phyloP scores from a whole-genome alignment of 2,329 filamentous ascomycete genomes.

The Penicillium sp. region DNA sequence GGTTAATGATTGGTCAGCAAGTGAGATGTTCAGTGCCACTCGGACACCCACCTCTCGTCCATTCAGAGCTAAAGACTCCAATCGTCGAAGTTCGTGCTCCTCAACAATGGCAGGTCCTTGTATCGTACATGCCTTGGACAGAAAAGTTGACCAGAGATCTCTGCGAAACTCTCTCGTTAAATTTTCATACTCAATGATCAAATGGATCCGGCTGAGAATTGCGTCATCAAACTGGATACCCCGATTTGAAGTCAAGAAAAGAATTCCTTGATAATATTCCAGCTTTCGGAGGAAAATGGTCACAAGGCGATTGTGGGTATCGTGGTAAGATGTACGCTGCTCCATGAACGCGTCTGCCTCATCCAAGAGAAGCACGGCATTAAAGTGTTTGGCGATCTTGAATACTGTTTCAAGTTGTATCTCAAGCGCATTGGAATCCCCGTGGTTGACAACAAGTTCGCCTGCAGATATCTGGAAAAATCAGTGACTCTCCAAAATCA shows the following conservation, averaged over 20 bases:
- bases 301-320: constrained; percentile 31
- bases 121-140: constrained; percentile 16
- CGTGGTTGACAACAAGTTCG: constrained; percentile 18
- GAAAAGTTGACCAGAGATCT: constrained; percentile 34
- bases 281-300: constrained; percentile 41
- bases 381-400: constrained; percentile 27
- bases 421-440: constrained; percentile 25
- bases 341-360: constrained; percentile 42
- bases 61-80: constrained; percentile 15
- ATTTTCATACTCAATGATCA: constrained; percentile 33
- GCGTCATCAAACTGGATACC: constrained; percentile 38
- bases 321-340: constrained; percentile 21
- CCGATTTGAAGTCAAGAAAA: constrained; percentile 44
- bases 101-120: constrained; percentile 14
- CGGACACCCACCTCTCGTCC: constrained; percentile 23
- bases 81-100: constrained; percentile 7
- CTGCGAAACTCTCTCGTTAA: constrained; percentile 26
- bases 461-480: constrained; percentile 21
- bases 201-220: constrained; percentile 36
- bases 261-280: constrained; percentile 42
- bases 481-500: constrained; percentile 6
- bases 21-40: too few relatives aligned
- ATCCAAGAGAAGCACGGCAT: constrained; percentile 40
- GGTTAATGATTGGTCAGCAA: too few relatives aligned
- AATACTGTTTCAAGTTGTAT: constrained; percentile 26